Evolutionary conservation across 177 flowering plant species (phyloP).

Genomic region (Tripterygium wilfordii): DNA sequence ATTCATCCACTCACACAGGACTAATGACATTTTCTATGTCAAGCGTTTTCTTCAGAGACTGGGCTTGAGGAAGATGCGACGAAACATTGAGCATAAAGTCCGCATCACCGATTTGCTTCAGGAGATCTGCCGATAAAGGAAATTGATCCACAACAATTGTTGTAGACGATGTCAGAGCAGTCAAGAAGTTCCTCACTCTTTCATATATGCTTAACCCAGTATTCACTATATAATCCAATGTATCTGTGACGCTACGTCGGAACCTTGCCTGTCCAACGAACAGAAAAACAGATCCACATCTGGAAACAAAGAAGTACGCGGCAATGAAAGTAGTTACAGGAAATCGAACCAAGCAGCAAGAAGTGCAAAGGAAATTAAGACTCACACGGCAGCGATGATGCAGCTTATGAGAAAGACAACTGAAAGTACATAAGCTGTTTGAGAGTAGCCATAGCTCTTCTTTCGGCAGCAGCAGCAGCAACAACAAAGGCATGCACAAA

Average conservation of each 20-base stretch:
- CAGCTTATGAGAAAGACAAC: constrained; percentile 34
- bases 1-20: constrained; percentile 35
- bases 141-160: constrained; percentile 27
- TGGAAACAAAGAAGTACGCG: constrained; percentile 21
- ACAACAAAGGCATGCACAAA: constrained; percentile 15
- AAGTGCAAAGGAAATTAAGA: background rate
- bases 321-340: background rate
- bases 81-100: constrained; percentile 35
- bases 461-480: constrained; percentile 22
- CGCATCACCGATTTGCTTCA: constrained; percentile 35
- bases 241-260: constrained; percentile 33
- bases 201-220: constrained; percentile 42
- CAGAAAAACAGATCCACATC: constrained; percentile 60
- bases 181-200: constrained; percentile 45
- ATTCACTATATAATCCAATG: constrained; percentile 42
- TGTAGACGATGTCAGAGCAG: constrained; percentile 55
- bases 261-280: constrained; percentile 67
- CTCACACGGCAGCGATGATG: constrained; percentile 40
- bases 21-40: constrained; percentile 32
- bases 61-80: constrained; percentile 26
- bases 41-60: constrained; percentile 26
- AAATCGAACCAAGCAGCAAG: no score
- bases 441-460: constrained; percentile 29
- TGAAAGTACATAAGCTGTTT: constrained; percentile 31
- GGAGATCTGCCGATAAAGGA: constrained; percentile 39